Evolutionary conservation across 2,329 filamentous ascomycete species (phyloP), one percentile per base, ranked within the genome.

Genomic region (Keithomyces neogunnii): DNA sequence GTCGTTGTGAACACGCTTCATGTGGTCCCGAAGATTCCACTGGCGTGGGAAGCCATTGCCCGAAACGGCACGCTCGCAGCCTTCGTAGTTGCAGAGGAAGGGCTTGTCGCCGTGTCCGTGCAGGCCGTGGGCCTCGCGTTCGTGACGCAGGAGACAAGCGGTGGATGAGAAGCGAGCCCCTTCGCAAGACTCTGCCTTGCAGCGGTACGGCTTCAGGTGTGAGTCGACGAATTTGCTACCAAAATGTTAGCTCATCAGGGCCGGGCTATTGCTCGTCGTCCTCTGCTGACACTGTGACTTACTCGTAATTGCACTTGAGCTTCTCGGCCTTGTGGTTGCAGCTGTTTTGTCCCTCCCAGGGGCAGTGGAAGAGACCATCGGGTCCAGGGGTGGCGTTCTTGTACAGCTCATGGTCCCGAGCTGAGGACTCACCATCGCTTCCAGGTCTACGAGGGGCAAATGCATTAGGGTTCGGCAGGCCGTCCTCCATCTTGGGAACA

Each of bases 261-360:
- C 32, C 9, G 29, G 26, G 42, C 19, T 36, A 19, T 19, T 19
- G 19, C 19, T 19, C 19, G 39, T 19, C 44, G 26, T 13, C 47
- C 51, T 38, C 3, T 19, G 10, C 3, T 11, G 29, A 28, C 29
- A 73, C 8, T 1, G 31, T n/a, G 38, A 47, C 89, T 81, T 85
- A 95, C 91, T 96, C 91, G 67, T 96, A 97, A 73, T 96, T 95
- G 84, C 92, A 96, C 81, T 96, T 96, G 61, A 97, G 87, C 75
- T 95, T 93, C 65, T 95, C 93, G 40, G 91, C 83, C 73, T 88
- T 88, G 82, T 96, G 92, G 69, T 81, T 87, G 80, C 92, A 97
- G 63, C 67, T 75, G 33, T 72, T 52, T 54, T 84, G 77, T 60
- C 82, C 86, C 67, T 86, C 84, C 77, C 86, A 93, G 5, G 92